These are phyloP conservation scores for Setomelanomma holmii DNA, from an alignment of 2,329 filamentous ascomycete species.

Conservation along the genomic window DNA sequence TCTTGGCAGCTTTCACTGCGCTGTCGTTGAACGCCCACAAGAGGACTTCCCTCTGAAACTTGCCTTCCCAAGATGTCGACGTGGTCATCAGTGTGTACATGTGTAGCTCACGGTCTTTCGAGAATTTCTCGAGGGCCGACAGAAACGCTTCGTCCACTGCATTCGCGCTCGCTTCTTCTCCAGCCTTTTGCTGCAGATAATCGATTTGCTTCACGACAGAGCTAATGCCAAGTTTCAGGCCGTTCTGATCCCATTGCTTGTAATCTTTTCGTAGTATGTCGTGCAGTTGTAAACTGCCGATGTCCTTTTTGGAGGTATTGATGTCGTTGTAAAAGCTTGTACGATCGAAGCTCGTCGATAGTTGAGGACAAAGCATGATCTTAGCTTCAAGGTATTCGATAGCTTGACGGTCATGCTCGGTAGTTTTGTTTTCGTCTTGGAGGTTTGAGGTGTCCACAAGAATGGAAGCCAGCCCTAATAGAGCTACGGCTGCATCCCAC, in stretches of 20 bases:
- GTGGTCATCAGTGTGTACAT: conserved; percentile 74
- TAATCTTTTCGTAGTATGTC: conserved; percentile 84
- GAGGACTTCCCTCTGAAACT: conserved; percentile 71
- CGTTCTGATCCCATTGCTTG: conserved; percentile 72
- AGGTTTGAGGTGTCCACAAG: conserved; percentile 77
- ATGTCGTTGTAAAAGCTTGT: conserved; percentile 66
- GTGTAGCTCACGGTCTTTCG: conserved; percentile 65
- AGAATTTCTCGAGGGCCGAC: conserved; percentile 60
- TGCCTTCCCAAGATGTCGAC: conserved; percentile 58
- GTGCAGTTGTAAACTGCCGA: conserved; percentile 65
- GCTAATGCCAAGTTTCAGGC: conserved; percentile 69
- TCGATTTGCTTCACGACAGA: conserved; percentile 68
- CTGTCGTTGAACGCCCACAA: conserved; percentile 66
- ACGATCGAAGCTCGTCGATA: conserved; percentile 58
- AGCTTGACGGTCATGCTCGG: conserved; percentile 65
- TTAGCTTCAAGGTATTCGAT: conserved; percentile 66
- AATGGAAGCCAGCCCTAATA: conserved; percentile 72
- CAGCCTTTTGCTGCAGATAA: conserved; percentile 65
- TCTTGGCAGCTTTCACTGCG: conserved; percentile 59
- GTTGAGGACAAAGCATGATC: conserved; percentile 50
- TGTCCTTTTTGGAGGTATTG: conserved; percentile 70
- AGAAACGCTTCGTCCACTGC: conserved; percentile 53
- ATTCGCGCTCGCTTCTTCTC: conserved; percentile 41
- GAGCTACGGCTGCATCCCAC: conserved; percentile 67
- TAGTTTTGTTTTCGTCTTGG: conserved; percentile 66